Conservation (phyloP, 2,329 filamentous ascomycete genomes). For the Exophiala mesophila region DNA sequence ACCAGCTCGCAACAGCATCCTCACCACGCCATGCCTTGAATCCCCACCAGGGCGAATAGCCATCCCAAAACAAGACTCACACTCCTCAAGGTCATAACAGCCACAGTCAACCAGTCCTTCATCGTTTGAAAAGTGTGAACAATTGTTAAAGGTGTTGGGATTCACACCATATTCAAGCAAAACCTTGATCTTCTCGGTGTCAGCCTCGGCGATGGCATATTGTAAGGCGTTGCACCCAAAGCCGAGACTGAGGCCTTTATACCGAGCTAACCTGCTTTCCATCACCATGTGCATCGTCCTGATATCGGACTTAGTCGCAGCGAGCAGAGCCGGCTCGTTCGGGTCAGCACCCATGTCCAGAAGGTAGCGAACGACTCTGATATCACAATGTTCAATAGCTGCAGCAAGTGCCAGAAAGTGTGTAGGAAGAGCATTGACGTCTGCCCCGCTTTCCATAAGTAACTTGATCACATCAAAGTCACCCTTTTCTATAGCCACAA, state of each 20-base stretch:
- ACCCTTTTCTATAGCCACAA: background rate
- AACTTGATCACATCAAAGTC: background rate
- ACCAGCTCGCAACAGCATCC: background rate
- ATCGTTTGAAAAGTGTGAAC: too few relatives aligned
- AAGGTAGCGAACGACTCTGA: background rate
- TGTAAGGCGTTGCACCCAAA: background rate
- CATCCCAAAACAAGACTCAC: background rate
- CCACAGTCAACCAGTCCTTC: too few relatives aligned
- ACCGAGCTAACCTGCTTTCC: background rate
- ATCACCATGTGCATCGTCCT: background rate
- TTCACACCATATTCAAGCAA: background rate
- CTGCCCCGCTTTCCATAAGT: background rate
- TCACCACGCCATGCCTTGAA: background rate
- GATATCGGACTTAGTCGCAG: background rate
- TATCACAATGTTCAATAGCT: background rate
- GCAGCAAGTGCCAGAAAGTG: background rate
- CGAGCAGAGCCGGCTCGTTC: background rate
- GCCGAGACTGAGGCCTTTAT: background rate
- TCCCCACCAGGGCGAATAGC: background rate
- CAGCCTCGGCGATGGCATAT: background rate
- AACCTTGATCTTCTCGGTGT: background rate
- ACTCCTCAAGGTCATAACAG: too few relatives aligned
- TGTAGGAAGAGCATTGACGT: background rate
- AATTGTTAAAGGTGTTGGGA: background rate
- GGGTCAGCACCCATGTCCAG: background rate